Evolutionary conservation across 2,329 filamentous ascomycete genomes (phyloP), one percentile per base, ranked within the genome.

Genomic region (Cytospora piceae): DNA sequence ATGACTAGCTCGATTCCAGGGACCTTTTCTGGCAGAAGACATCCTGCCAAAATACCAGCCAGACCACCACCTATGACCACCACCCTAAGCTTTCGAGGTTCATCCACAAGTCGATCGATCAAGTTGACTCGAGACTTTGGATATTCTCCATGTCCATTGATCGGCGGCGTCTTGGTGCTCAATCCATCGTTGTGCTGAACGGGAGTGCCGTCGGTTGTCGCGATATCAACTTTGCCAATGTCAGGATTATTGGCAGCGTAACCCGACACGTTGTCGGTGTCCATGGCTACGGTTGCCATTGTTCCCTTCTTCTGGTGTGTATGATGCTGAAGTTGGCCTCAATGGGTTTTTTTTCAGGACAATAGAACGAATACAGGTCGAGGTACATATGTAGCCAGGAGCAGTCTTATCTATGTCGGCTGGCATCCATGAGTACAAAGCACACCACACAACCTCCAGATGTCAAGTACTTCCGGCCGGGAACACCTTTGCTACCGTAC

Each of bases 21-120:
- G 0, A 93, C 85, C 69, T 93, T 93, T 12, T 79, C 82, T 0
- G 89, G 90, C 0, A 93, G 77, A 11, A 92, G 75, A 9, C 87
- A 81, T 0, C 89, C 90, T 1, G 90, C 86, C 5, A 84, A 83
- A 42, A 90, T 82, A 3, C 89, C 89, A 0, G 86, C 76, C 0
- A 91, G 75, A 0, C 88, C 89, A 11, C 87, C 88, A 1, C 89
- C 89, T 37, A 91, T 83, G 0, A 91, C 82, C 0, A 83, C 85
- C 1, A 90, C 87, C 58, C 81, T 79, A 46, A 85, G 74, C 7
- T 77, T 73, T 34, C 81, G 76, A 1, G 82, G 78, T 67, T 83
- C 75, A 63, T 85, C 83, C 39, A 84, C 79, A 54, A 76, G 75
- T 6, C 78, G 76, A 39, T 80, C 72, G 11, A 77, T 71, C 1